A percentile compares a stretch with the other conserved stretches of the same genome.
Evolutionary conservation across 805 yeast species (phyloP).

Genomic region (Blastobotrys americana): DNA sequence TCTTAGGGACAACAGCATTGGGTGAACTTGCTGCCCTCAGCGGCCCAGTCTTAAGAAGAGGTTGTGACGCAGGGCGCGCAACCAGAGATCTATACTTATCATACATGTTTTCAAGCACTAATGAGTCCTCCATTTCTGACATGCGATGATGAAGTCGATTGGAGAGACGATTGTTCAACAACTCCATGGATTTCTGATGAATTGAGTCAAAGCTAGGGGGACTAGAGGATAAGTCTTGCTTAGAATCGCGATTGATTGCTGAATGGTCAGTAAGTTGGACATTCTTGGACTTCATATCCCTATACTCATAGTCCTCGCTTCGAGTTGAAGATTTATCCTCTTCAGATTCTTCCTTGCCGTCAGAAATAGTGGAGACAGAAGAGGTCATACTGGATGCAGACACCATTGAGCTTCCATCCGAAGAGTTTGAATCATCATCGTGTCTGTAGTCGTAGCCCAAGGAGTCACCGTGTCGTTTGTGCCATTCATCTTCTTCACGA

Average conservation of each 20-base stretch:
- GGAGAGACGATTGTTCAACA: not conserved
- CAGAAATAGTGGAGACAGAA: not conserved
- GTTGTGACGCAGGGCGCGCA: not conserved
- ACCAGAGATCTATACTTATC: not conserved
- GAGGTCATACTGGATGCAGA: not conserved
- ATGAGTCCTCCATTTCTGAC: not conserved
- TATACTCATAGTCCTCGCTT: not conserved
- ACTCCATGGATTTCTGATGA: not conserved
- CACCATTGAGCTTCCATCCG: not conserved
- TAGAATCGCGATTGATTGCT: too few relatives aligned
- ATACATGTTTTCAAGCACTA: not conserved
- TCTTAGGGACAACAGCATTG: not conserved
- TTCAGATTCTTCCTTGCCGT: not conserved
- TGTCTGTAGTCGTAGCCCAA: too few relatives aligned
- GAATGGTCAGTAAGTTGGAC: not conserved
- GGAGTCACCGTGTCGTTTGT: not conserved
- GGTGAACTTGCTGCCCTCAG: not conserved
- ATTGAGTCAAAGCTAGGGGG: not conserved
- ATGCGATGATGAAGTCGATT: not conserved
- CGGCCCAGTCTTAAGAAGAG: too few relatives aligned
- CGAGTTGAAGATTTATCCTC: not conserved
- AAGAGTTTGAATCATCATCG: not conserved
- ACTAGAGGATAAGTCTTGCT: not conserved
- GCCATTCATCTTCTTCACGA: slow-evolving; percentile 17
- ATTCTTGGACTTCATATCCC: not conserved